Conservation (phyloP, 2,329 filamentous ascomycete species). For the Fusarium domesticum region DNA sequence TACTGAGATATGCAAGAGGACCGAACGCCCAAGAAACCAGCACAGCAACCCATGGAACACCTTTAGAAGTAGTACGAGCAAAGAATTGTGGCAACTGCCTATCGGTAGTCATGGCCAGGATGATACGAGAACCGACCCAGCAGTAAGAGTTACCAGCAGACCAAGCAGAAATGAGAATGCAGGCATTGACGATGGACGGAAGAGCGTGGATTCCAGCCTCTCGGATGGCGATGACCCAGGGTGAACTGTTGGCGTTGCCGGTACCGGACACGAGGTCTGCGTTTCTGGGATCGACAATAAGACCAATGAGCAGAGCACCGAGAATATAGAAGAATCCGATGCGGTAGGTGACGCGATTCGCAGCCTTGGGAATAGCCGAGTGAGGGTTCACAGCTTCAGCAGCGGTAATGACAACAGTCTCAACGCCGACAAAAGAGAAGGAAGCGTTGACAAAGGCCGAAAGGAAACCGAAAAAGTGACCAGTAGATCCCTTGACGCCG, state of each 20-base stretch:
- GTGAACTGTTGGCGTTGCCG: conserved; percentile 51
- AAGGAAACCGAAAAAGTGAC: conserved; percentile 56
- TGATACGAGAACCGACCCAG: conserved; percentile 57
- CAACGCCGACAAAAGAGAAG: conserved; percentile 50
- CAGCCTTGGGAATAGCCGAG: conserved; percentile 60
- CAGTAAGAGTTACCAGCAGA: conserved; percentile 58
- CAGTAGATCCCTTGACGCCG: conserved; percentile 39
- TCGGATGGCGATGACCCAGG: conserved; percentile 69
- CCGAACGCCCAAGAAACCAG: conserved; percentile 57
- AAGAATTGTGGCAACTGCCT: conserved; percentile 64
- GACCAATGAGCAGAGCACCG: conserved; percentile 54
- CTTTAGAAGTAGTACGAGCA: conserved; percentile 55
- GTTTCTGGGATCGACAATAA: conserved; percentile 63
- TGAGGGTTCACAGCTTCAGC: conserved; percentile 61
- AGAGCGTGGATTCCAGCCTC: conserved; percentile 60
- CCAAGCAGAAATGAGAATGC: conserved; percentile 64
- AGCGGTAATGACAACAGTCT: conserved; percentile 50
- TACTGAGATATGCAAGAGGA: conserved; percentile 67
- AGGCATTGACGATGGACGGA: conserved; percentile 65
- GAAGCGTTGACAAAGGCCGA: conserved; percentile 51
- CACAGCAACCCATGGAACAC: conserved; percentile 58
- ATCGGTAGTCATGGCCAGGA: conserved; percentile 65
- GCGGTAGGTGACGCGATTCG: conserved; percentile 56
- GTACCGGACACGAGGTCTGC: conserved; percentile 45
- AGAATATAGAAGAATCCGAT: conserved; percentile 60